A percentile compares a stretch with the other conserved stretches of the same genome.
Conservation (phyloP, 1,284 basidiomycete species). For the Ceraceosorus guamensis region DNA sequence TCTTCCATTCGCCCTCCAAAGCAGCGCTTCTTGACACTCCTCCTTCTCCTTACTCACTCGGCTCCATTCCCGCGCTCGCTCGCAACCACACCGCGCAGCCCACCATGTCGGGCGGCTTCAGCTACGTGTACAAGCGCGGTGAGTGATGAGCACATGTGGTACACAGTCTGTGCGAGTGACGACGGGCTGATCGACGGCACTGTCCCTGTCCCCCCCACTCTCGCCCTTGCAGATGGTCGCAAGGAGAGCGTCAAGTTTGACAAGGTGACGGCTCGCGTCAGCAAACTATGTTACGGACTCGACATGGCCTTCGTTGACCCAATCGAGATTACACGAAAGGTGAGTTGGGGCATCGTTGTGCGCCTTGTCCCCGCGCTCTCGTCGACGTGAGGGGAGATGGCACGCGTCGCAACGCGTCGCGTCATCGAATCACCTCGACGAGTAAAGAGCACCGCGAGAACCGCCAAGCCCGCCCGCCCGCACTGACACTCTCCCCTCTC, state of each 20-base stretch:
- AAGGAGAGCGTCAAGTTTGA: slow-evolving; percentile 47
- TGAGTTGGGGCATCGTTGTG: too few relatives aligned
- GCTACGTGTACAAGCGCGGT: slow-evolving; percentile 48
- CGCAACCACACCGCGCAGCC: too few relatives aligned
- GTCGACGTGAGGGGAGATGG: background rate
- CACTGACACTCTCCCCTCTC: too few relatives aligned
- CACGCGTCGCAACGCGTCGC: background rate
- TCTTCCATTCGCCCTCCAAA: too few relatives aligned
- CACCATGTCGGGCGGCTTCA: too few relatives aligned
- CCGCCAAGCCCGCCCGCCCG: too few relatives aligned
- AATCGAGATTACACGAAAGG: slow-evolving; percentile 60
- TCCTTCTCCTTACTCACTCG: too few relatives aligned
- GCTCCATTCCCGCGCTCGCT: too few relatives aligned
- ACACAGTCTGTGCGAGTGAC: background rate
- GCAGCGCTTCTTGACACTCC: too few relatives aligned
- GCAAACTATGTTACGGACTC: slow-evolving; percentile 94
- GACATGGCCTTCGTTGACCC: slow-evolving; percentile 89
- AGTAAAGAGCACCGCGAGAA: background rate
- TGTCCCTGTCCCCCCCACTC: background rate
- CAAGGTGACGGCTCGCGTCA: slow-evolving; percentile 62
- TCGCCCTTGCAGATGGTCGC: slow-evolving; percentile 33
- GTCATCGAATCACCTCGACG: background rate
- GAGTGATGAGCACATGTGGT: slow-evolving; percentile 6
- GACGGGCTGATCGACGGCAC: background rate
- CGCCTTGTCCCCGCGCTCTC: background rate